Base-by-base conservation (phyloP, 768 basidiomycete species). In the Daedaleopsis sinensis region DNA sequence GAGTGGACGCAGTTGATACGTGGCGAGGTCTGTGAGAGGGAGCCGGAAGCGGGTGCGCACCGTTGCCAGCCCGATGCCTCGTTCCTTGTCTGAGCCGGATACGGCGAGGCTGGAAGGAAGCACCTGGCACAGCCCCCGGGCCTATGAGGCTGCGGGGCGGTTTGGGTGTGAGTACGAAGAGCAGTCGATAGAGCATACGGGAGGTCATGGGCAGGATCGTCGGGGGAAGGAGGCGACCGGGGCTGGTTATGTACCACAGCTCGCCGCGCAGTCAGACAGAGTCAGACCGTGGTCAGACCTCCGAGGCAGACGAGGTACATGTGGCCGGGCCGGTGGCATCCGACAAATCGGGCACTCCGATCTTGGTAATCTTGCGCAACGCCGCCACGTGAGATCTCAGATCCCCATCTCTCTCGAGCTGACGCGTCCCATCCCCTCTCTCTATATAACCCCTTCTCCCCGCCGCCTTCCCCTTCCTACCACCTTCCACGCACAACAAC, bases 361-460 rank as follows among this genome's bases (percentile, higher is more conserved):
- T 66, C 65, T 67, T 50, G 50, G 61, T 53, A 48, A 64, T 67
- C 65, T 62, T 38, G 12, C 44, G 62, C 68, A 67, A 64, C 68
- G 63, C 62, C 64, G 46, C 61, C 65, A 68, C 68, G 68, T 59
- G 65, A 62, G 55, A 71, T 71, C 70, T 68, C 56, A 69, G 67
- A 69, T 69, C 58, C 56, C 13, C 53, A 58, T 63, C 63, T 60
- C 55, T 63, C 61, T 57, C 55, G 63, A 70, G 71, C 71, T 72
- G 71, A 72, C 71, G 71, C 71, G 71, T 71, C 71, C 71, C 70
- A 55, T 52, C 59, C 52, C 53, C 48, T 16, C 42, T 36, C 55
- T 55, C 62, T 71, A 70, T 69, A 72, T 44, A 70, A 58, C 57
- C 54, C 52, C 59, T 58, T 46, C 46, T 58, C 50, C 61, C 39